These are phyloP conservation scores for Podaxis sp. DNA, from an alignment of 768 basidiomycete genomes.

Conservation along the genomic window DNA sequence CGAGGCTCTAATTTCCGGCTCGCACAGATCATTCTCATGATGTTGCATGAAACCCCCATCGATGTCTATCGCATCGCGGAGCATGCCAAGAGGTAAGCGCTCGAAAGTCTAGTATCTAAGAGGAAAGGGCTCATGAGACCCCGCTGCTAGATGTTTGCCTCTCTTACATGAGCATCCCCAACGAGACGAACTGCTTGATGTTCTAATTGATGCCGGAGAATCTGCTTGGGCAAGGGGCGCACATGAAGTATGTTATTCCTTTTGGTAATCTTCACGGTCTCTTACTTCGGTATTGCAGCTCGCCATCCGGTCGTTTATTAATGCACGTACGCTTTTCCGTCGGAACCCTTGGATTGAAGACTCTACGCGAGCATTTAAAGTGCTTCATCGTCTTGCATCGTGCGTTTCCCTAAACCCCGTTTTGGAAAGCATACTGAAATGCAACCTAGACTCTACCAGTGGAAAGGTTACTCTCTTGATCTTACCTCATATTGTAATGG, in stretches of 20 bases:
- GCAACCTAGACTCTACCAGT: slow-evolving; percentile 51
- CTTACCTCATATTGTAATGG: not conserved
- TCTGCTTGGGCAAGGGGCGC: slow-evolving; percentile 72
- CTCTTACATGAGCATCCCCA: slow-evolving; percentile 61
- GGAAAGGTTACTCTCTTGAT: slow-evolving; percentile 49
- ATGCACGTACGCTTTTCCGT: slow-evolving; percentile 54
- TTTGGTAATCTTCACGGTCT: not conserved
- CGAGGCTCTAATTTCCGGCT: not conserved
- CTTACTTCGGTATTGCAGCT: slow-evolving; percentile 37
- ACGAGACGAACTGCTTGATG: slow-evolving; percentile 58
- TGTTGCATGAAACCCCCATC: slow-evolving; percentile 59
- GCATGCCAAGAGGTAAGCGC: slow-evolving; percentile 57
- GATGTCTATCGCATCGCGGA: slow-evolving; percentile 73
- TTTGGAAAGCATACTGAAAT: not conserved
- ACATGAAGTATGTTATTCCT: slow-evolving; percentile 54
- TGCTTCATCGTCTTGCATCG: slow-evolving; percentile 62
- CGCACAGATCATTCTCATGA: slow-evolving; percentile 67
- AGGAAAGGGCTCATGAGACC: not conserved
- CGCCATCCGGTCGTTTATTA: slow-evolving; percentile 60
- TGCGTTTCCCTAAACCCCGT: slow-evolving; percentile 31
- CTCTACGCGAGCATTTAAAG: slow-evolving; percentile 46
- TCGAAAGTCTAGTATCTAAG: not conserved
- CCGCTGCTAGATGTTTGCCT: slow-evolving; percentile 50
- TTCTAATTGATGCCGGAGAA: slow-evolving; percentile 68
- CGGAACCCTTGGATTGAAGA: slow-evolving; percentile 55